A percentile compares a stretch with the other conserved stretches of the same genome.
These are phyloP conservation scores for Boletus reticulatus DNA, from an alignment of 768 basidiomycete species.

Conservation along the genomic window DNA sequence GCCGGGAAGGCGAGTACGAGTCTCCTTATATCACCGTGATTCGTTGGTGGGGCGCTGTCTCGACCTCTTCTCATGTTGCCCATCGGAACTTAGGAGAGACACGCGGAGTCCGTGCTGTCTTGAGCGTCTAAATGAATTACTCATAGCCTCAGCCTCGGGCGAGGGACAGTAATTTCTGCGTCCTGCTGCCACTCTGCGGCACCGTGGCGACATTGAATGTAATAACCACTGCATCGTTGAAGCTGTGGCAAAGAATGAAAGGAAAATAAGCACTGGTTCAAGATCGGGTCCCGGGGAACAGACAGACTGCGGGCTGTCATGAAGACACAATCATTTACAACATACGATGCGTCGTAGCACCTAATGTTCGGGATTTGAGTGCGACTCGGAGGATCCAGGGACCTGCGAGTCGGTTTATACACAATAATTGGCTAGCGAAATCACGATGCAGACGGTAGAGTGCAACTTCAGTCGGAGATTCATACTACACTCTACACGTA, in stretches of 20 bases:
- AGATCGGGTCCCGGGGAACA: neutral
- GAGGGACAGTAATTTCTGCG: neutral
- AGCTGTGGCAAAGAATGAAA: neutral
- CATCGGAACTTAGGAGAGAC: slow-evolving; percentile 12
- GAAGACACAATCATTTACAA: too few species aligned
- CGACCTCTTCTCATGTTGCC: neutral
- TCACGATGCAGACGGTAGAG: too few species aligned
- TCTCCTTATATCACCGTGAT: slow-evolving; percentile 18
- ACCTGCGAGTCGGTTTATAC: too few species aligned
- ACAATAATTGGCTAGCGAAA: too few species aligned
- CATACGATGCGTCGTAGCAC: too few species aligned
- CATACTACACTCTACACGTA: neutral
- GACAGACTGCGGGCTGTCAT: neutral
- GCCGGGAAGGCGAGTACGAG: neutral
- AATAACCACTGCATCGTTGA: neutral
- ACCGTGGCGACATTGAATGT: neutral
- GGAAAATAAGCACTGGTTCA: neutral
- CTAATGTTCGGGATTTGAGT: too few species aligned
- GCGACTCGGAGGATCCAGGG: too few species aligned
- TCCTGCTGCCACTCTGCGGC: neutral
- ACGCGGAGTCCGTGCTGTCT: slow-evolving; percentile 16
- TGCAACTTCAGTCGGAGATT: neutral
- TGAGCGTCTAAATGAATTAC: slow-evolving; percentile 14
- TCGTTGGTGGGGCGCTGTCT: slow-evolving; percentile 6
- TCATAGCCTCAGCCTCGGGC: slow-evolving; percentile 18